Evolutionary conservation across 345 rosid genomes (phyloP).

Genomic region (Cochlearia excelsa): DNA sequence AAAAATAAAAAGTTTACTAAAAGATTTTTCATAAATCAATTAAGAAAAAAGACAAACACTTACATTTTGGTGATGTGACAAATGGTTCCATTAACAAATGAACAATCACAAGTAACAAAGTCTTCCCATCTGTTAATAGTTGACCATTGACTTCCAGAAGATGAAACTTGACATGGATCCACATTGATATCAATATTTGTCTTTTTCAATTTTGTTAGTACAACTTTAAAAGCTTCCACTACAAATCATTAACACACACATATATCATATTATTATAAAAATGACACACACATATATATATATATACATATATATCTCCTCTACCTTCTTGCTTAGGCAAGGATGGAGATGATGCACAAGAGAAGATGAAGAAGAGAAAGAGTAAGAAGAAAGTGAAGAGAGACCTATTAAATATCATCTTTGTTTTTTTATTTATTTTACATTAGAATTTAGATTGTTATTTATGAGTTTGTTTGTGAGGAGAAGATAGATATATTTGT

Average conservation of each 20-base stretch:
- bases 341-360: constrained; percentile 25
- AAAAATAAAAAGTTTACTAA: not conserved
- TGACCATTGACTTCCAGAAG: constrained; percentile 39
- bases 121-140: constrained; percentile 6
- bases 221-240: constrained; percentile 46
- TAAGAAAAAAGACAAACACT: constrained; percentile 3
- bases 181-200: constrained; percentile 45
- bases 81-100: constrained; percentile 5
- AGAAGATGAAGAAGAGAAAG: constrained; percentile 19
- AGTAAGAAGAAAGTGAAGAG: constrained; percentile 23
- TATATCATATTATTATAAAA: not conserved
- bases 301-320: not conserved
- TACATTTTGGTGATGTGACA: constrained; percentile 44
- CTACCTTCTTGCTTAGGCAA: constrained; percentile 41
- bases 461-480: not conserved
- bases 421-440: constrained; percentile 3
- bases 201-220: constrained; percentile 48
- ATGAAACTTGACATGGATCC: constrained; percentile 49
- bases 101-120: constrained; percentile 46
- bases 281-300: not conserved
- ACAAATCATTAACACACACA: not conserved
- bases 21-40: not conserved
- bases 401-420: constrained; percentile 21
- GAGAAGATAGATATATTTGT: not conserved
- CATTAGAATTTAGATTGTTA: not conserved